Base-by-base conservation (phyloP, 192 early-diverging fungal genomes). In the Ambispora gerdemannii region DNA sequence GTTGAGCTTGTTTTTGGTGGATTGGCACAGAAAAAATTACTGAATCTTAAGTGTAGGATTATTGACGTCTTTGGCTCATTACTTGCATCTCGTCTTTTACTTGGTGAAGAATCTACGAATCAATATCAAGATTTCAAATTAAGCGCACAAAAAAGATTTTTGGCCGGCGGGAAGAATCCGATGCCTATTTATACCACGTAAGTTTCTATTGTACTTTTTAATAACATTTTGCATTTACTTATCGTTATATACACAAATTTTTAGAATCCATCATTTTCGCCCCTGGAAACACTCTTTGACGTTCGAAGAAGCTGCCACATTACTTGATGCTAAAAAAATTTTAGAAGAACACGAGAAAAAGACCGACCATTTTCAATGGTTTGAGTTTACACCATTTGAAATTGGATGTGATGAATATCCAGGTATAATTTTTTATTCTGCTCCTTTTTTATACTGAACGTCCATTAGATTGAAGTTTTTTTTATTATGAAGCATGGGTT, bases 301-400 rank as follows among this genome's bases (percentile, higher is more conserved):
- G 2, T 59, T 20, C 3, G 60, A 50, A 34, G 63, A 74, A 2
- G 60, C 72, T 27, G 72, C 36, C 32, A 50, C 27, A 50, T 50
- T 77, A 30, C 76, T 71, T 8, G 51, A 76, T 13, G 72, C 82
- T 53, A 56, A 72, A 49, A 63, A 83, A 49, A 71, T 58, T 4
- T 62, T 68, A n/a, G 74, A 78, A 59, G 55, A 58, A 0, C 81
- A 80, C 10, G 10, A n/a, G 7, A 47, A 0, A 17, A 13, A 47
- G 25, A 63, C 36, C 24, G 62, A 43, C 58, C 76, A 75, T 70
- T 89, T 82, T 71, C 90, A 91, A 62, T 94, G 92, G 92, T 91
- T 91, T 72, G 92, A 94, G 58, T 81, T 94, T 56, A 89, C 82
- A 4, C 91, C 92, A 0, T 91, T 84, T 63, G 89, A 94, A 55